Conservation (phyloP, 148 eudicot genomes). For the Heliosperma pusillum region DNA sequence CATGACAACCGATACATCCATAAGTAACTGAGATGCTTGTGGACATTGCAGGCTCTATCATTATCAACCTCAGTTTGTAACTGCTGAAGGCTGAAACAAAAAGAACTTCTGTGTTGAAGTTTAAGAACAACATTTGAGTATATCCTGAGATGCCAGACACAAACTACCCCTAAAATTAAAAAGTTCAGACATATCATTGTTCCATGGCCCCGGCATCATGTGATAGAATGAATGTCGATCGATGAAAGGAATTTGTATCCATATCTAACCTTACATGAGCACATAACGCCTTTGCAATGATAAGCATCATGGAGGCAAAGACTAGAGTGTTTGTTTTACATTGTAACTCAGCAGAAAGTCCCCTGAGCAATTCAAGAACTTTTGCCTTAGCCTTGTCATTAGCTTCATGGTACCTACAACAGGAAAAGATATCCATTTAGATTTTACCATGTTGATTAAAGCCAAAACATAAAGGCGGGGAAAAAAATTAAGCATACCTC, state of each 20-base stretch:
- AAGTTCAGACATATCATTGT: no score
- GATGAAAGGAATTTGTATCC: constrained; percentile 12
- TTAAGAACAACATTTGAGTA: no score
- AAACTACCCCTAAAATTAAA: no score
- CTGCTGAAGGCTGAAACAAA: no score
- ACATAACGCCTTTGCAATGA: constrained; percentile 91
- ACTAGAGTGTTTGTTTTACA: constrained; percentile 73
- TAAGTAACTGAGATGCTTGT: no score
- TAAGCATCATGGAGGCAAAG: constrained; percentile 86
- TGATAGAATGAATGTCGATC: constrained; percentile 1
- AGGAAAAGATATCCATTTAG: neutral
- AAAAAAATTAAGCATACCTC: constrained; percentile 45
- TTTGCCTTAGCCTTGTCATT: constrained; percentile 66
- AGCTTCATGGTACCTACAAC: constrained; percentile 81
- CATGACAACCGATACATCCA: neutral
- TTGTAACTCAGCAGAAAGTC: constrained; percentile 73
- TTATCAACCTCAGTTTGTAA: no score
- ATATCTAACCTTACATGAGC: constrained; percentile 81
- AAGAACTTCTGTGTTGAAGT: no score
- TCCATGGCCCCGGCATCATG: neutral
- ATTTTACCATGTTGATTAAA: constrained; percentile 10
- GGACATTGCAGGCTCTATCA: no score
- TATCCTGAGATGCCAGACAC: no score
- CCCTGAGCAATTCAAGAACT: constrained; percentile 78
- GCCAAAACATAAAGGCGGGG: neutral